phyloP scores from a whole-genome alignment of 139 green algal species.

The Raphidocelis subcapitata region DNA sequence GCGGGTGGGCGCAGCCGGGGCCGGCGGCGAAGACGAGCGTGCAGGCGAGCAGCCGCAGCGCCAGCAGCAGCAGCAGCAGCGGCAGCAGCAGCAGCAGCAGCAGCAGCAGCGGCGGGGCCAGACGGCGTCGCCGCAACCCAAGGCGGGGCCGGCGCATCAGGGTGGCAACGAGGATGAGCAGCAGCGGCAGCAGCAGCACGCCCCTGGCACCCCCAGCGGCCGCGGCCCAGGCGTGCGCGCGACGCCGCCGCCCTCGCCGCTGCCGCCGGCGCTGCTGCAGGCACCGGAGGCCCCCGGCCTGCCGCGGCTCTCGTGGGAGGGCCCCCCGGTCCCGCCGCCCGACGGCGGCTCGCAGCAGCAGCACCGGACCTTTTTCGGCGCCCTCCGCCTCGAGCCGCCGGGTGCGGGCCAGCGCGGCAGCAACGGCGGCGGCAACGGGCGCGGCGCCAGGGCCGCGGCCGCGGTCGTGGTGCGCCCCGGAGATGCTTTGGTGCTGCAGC shows the following conservation, averaged over 20 bases:
- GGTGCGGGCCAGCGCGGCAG: neutral
- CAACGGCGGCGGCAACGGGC: neutral
- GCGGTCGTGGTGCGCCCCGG: neutral
- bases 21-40: too few relatives aligned
- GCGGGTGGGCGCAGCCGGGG: too few relatives aligned
- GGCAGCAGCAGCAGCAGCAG: slow-evolving; percentile 7
- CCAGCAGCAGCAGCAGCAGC: slow-evolving; percentile 3
- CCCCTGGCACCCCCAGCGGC: neutral
- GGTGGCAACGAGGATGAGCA: neutral
- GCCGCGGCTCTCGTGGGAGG: slow-evolving; percentile 2
- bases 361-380: neutral
- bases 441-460: slow-evolving; percentile 2
- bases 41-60: neutral
- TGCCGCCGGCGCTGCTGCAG: neutral
- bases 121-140: neutral
- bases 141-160: neutral
- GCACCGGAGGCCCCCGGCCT: neutral
- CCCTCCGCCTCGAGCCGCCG: neutral
- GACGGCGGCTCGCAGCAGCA: too few relatives aligned
- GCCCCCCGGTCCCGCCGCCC: neutral
- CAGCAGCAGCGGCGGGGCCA: neutral
- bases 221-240: neutral
- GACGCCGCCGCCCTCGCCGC: neutral
- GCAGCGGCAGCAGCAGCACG: neutral
- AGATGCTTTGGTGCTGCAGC: slow-evolving; percentile 10